Percentiles rank a stretch among this genome's conserved stretches.
Evolutionary conservation across 495 filamentous ascomycete genomes (phyloP).

Genomic region (Beverwykella pulmonaria): DNA sequence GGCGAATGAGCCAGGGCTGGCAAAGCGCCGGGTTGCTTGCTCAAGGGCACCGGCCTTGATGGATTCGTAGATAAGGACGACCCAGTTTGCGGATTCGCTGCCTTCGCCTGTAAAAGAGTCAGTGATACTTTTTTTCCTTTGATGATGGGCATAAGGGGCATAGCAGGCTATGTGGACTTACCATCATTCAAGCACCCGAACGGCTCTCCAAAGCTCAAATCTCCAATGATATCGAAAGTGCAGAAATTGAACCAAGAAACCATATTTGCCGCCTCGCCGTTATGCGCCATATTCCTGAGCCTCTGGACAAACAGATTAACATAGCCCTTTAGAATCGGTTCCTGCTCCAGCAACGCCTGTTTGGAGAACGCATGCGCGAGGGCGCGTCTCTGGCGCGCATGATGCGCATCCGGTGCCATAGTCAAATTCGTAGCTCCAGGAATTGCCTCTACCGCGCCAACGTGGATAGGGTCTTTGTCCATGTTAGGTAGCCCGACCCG

Average conservation of each 20-base stretch:
- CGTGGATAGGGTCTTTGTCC: slow-evolving; percentile 44
- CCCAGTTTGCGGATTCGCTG: slow-evolving; percentile 39
- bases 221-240: slow-evolving; percentile 47
- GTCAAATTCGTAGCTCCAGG: slow-evolving; percentile 43
- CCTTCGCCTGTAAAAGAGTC: slow-evolving; percentile 27
- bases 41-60: slow-evolving; percentile 40
- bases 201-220: slow-evolving; percentile 46
- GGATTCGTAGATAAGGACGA: slow-evolving; percentile 41
- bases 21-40: slow-evolving; percentile 40
- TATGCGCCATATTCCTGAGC: slow-evolving; percentile 32
- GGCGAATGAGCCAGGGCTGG: slow-evolving; percentile 33
- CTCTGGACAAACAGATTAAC: slow-evolving; percentile 40
- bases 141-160: too few relatives aligned
- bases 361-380: slow-evolving; percentile 43
- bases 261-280: slow-evolving; percentile 39
- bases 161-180: too few relatives aligned
- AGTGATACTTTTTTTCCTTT: not conserved
- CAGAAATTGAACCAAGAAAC: slow-evolving; percentile 45
- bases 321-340: slow-evolving; percentile 43
- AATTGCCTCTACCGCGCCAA: slow-evolving; percentile 40
- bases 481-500: slow-evolving; percentile 36
- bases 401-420: slow-evolving; percentile 42
- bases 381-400: slow-evolving; percentile 40
- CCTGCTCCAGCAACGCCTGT: slow-evolving; percentile 43
- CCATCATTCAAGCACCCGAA: slow-evolving; percentile 44